phyloP scores from a whole-genome alignment of 1,139 yeast genomes.

The Taphrina pruni region DNA sequence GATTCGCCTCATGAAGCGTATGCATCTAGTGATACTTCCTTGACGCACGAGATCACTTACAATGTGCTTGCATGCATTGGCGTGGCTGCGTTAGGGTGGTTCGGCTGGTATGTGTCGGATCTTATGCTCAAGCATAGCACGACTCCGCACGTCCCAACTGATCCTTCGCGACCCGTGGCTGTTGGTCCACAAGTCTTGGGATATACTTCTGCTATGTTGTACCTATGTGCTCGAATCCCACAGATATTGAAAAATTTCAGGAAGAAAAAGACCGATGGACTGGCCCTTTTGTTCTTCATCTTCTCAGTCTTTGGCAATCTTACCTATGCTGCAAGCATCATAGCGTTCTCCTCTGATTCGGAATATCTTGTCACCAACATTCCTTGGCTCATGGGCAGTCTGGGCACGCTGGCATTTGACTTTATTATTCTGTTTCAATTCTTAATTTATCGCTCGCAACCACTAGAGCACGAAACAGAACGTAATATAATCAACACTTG shows the following conservation, averaged over 20 bases:
- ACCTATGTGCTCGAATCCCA: conserved; percentile 79
- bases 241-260: conserved; percentile 74
- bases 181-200: conserved; percentile 69
- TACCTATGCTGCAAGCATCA: conserved; percentile 76
- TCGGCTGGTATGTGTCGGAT: conserved; percentile 44
- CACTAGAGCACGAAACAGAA: conserved; percentile 11
- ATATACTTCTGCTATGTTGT: conserved; percentile 69
- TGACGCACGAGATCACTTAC: conserved; percentile 9
- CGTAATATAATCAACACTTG: conserved; percentile 18
- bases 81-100: conserved; percentile 19
- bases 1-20: conserved; percentile 10
- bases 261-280: conserved; percentile 70
- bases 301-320: conserved; percentile 79
- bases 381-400: conserved; percentile 38
- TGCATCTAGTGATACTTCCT: neutral
- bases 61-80: conserved; percentile 21
- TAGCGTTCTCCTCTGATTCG: conserved; percentile 48
- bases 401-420: conserved; percentile 34
- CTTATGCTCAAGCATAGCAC: neutral
- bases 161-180: conserved; percentile 46
- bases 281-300: conserved; percentile 73
- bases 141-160: conserved; percentile 42
- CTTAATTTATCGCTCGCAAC: conserved; percentile 1
- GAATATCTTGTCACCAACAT: conserved; percentile 17
- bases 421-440: conserved; percentile 30